These are phyloP conservation scores for Podila verticillata DNA, from an alignment of 192 early-diverging fungal species.

Conservation along the genomic window DNA sequence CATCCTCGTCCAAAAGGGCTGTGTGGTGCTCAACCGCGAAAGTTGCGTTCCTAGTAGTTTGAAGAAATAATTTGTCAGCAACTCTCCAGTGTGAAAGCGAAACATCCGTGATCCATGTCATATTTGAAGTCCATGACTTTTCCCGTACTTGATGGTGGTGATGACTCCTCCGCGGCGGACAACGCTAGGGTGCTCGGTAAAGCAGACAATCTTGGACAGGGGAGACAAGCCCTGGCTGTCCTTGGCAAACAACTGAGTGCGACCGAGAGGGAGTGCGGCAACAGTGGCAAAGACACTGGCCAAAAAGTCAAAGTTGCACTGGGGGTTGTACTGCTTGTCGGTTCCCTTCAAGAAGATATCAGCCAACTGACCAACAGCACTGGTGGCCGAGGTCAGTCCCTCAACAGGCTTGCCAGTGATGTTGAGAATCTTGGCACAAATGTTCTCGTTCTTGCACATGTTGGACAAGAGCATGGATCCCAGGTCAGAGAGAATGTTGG, in stretches of 20 bases:
- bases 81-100: neutral
- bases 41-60: slow-evolving; percentile 69
- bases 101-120: neutral
- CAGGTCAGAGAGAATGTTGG: slow-evolving; percentile 77
- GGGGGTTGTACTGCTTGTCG: slow-evolving; percentile 79
- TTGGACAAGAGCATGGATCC: slow-evolving; percentile 94
- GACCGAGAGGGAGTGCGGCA: slow-evolving; percentile 69
- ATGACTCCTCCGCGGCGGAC: slow-evolving; percentile 93
- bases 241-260: slow-evolving; percentile 74
- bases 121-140: neutral
- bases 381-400: slow-evolving; percentile 53
- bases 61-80: neutral
- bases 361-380: slow-evolving; percentile 83
- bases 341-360: slow-evolving; percentile 91
- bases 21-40: slow-evolving; percentile 80
- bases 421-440: slow-evolving; percentile 66
- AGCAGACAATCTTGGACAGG: slow-evolving; percentile 86
- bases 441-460: slow-evolving; percentile 76
- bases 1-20: slow-evolving; percentile 70
- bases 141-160: slow-evolving; percentile 82
- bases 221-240: slow-evolving; percentile 76
- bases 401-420: slow-evolving; percentile 41
- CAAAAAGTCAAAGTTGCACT: slow-evolving; percentile 86
- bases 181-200: slow-evolving; percentile 81
- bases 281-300: slow-evolving; percentile 94